phyloP scores from a whole-genome alignment of 1,284 basidiomycete species.

The Porogramme epimiltina region DNA sequence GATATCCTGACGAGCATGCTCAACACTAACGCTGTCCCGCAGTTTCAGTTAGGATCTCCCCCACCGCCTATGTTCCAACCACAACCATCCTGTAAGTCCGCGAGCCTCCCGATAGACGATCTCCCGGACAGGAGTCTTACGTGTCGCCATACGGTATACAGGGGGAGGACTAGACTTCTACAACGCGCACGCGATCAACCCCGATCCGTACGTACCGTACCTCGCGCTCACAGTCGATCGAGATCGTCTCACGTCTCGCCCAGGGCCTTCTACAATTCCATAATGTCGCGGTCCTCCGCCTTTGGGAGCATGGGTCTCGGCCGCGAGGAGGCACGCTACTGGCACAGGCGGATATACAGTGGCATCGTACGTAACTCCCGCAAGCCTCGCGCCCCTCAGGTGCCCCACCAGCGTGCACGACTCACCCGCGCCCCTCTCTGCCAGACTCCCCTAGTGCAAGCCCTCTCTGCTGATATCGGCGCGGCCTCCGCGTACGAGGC shows the following conservation, averaged over 20 bases:
- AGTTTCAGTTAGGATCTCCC: slow-evolving; percentile 56
- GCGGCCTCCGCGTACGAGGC: slow-evolving; percentile 73
- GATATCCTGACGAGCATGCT: neutral
- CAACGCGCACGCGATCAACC: slow-evolving; percentile 55
- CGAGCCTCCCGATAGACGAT: slow-evolving; percentile 17
- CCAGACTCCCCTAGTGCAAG: slow-evolving; percentile 12
- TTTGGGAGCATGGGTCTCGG: slow-evolving; percentile 9
- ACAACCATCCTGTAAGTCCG: slow-evolving; percentile 51
- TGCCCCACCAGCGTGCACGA: too few species aligned
- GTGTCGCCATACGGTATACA: slow-evolving; percentile 23
- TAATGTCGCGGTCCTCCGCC: slow-evolving; percentile 50
- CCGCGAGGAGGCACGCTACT: slow-evolving; percentile 54
- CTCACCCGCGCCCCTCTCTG: too few species aligned
- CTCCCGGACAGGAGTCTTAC: slow-evolving; percentile 6
- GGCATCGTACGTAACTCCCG: slow-evolving; percentile 42
- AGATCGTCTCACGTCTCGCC: neutral
- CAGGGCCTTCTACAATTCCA: slow-evolving; percentile 50
- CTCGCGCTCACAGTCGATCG: neutral
- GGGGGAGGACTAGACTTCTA: slow-evolving; percentile 65
- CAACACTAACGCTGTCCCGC: too few species aligned
- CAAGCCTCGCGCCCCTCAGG: neutral
- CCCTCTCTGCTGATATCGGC: slow-evolving; percentile 57
- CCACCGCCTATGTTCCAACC: slow-evolving; percentile 58
- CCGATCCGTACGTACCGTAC: slow-evolving; percentile 46
- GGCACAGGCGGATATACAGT: slow-evolving; percentile 63